These are phyloP conservation scores for Mytilinidion resinicola DNA, from an alignment of 495 filamentous ascomycete species.

Conservation along the genomic window DNA sequence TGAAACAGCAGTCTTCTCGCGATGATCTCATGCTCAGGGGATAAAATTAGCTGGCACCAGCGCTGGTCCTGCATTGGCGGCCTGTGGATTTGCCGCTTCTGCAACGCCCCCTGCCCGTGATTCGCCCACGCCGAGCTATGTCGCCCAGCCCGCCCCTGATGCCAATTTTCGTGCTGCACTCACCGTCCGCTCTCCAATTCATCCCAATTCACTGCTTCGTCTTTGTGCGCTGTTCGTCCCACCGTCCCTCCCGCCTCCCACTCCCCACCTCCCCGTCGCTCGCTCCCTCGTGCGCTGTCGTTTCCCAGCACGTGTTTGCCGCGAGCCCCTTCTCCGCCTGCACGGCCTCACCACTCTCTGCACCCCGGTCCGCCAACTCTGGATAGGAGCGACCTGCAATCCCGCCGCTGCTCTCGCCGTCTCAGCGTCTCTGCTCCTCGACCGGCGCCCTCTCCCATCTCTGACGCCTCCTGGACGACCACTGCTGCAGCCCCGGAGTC, in stretches of 20 bases:
- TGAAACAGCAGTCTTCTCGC: background rate
- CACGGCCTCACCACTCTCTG: too few species aligned
- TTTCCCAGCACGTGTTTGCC: too few species aligned
- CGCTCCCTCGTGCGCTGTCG: too few species aligned
- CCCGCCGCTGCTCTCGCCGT: conserved; percentile 1
- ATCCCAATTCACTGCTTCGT: too few species aligned
- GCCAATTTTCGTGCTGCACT: conserved; percentile 1
- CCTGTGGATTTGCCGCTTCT: conserved; percentile 1
- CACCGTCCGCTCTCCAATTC: too few species aligned
- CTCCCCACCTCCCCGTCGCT: too few species aligned
- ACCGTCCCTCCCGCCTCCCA: too few species aligned
- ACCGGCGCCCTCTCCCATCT: background rate
- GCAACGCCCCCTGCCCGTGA: background rate
- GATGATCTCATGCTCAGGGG: background rate
- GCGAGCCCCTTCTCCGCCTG: background rate
- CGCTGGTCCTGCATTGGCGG: background rate
- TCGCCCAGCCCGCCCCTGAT: background rate
- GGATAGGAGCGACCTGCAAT: conserved; percentile 10
- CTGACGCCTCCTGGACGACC: background rate
- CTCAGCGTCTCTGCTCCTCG: conserved; percentile 4
- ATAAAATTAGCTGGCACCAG: background rate
- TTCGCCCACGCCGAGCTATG: background rate
- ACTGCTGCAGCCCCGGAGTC: background rate
- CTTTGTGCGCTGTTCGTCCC: too few species aligned
- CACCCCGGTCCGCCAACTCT: conserved; percentile 3